phyloP scores from a whole-genome alignment of 345 rosid genomes.

The Eucalyptus lansdowneana region DNA sequence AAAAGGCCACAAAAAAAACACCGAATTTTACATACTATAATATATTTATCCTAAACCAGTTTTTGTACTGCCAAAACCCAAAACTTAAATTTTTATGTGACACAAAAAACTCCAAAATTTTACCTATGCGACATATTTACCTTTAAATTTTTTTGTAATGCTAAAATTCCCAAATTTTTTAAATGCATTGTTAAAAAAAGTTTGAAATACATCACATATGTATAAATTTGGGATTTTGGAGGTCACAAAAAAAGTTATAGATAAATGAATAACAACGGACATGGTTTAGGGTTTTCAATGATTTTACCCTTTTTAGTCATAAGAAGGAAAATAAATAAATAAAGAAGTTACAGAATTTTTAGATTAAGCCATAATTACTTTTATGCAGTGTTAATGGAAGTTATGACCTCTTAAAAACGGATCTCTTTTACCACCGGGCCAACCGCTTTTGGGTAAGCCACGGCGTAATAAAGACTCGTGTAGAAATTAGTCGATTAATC shows the following conservation, averaged over 20 bases:
- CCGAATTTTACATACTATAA: fast-evolving
- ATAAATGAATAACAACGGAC: fast-evolving
- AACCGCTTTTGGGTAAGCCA: not conserved
- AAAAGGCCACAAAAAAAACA: too few relatives aligned
- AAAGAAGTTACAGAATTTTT: not conserved
- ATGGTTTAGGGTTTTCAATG: too few relatives aligned
- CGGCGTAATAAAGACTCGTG: not conserved
- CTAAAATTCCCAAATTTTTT: too few relatives aligned
- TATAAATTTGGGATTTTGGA: fast-evolving
- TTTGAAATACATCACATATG: fast-evolving
- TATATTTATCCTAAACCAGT: fast-evolving
- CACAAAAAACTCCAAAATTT: fast-evolving
- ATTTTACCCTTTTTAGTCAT: too few relatives aligned
- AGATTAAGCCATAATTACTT: not conserved
- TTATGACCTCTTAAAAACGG: too few relatives aligned
- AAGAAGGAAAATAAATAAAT: fast-evolving
- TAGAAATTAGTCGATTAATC: not conserved
- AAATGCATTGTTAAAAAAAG: too few relatives aligned
- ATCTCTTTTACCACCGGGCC: not conserved
- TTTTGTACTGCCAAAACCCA: fast-evolving
- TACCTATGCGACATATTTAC: fast-evolving
- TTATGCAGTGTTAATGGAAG: too few relatives aligned
- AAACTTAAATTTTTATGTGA: fast-evolving
- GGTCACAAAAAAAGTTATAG: too few relatives aligned
- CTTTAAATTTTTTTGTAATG: fast-evolving